Evolutionary conservation across 768 basidiomycete genomes (phyloP).

Genomic region (Tricholomella constricta): DNA sequence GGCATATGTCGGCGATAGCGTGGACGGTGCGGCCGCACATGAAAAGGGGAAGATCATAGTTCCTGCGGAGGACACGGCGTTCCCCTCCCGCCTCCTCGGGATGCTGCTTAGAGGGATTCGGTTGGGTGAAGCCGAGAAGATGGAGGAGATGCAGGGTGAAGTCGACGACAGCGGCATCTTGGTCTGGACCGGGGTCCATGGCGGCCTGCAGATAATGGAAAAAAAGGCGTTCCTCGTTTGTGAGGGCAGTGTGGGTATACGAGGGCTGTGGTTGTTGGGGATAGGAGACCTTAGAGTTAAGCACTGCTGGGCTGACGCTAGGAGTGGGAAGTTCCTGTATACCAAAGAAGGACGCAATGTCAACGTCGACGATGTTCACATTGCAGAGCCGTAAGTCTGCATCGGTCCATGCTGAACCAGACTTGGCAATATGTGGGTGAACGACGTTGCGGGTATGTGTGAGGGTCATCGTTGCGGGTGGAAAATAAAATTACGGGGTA

Average conservation of each 20-base stretch:
- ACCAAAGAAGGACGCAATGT: conserved; percentile 14
- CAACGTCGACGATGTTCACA: conserved; percentile 13
- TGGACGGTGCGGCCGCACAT: conserved; percentile 20
- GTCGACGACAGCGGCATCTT: conserved; percentile 11
- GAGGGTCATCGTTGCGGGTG: background rate
- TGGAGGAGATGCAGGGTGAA: conserved; percentile 16
- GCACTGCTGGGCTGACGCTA: conserved; percentile 11
- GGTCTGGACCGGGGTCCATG: conserved; percentile 4
- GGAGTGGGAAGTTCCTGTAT: conserved; percentile 4
- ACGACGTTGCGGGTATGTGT: background rate
- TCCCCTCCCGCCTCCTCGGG: conserved; percentile 1
- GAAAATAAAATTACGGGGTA: background rate
- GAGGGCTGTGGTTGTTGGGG: background rate
- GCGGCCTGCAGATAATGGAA: conserved; percentile 16
- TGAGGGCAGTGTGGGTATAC: conserved; percentile 10
- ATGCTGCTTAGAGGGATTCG: conserved; percentile 7
- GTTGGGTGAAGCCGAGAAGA: conserved; percentile 13
- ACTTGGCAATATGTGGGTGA: conserved; percentile 7
- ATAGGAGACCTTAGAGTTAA: conserved; percentile 6
- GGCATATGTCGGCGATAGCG: conserved; percentile 18
- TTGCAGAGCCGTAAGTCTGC: conserved; percentile 14
- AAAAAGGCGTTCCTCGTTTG: conserved; percentile 17
- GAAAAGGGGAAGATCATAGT: conserved; percentile 21
- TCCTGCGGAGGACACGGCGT: conserved; percentile 14
- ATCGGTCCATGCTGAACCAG: conserved; percentile 17